Evolutionary conservation across 2,329 filamentous ascomycete genomes (phyloP).

Genomic region (Colletotrichum echinochloae): DNA sequence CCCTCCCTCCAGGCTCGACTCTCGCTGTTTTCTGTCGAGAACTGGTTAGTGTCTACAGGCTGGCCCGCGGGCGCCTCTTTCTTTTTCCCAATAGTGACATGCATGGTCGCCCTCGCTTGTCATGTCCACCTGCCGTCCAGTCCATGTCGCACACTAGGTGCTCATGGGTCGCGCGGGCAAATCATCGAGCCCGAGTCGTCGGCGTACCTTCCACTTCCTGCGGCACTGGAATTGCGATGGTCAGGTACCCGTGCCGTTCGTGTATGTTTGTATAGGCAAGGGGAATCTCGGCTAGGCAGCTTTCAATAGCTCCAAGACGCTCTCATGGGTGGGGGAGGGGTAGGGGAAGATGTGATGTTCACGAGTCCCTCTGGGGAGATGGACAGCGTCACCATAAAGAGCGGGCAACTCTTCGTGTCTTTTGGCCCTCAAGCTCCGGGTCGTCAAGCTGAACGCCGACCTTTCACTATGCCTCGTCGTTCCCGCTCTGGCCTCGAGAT

Average conservation of each 20-base stretch:
- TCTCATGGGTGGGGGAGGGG: not conserved
- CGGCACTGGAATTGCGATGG: conserved; percentile 7
- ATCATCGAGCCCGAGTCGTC: conserved; percentile 19
- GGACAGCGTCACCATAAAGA: conserved; percentile 1
- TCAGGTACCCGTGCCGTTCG: conserved; percentile 21
- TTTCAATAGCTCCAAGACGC: conserved; percentile 8
- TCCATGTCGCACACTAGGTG: conserved; percentile 14
- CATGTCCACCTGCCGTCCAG: conserved; percentile 1
- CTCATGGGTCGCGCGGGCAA: conserved; percentile 12
- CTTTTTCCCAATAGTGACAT: conserved; percentile 8
- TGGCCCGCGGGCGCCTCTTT: not conserved
- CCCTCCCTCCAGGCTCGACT: not conserved
- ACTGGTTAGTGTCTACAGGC: not conserved
- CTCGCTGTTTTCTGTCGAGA: not conserved
- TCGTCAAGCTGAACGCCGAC: not conserved
- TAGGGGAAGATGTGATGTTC: not conserved
- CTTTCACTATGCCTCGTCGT: conserved; percentile 26
- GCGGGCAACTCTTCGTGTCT: not conserved
- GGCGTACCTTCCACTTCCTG: conserved; percentile 31
- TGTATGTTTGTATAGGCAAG: conserved; percentile 5
- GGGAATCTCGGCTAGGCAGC: conserved; percentile 1
- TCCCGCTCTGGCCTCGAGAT: conserved; percentile 26
- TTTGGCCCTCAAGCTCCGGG: not conserved
- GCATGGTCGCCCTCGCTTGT: not conserved
- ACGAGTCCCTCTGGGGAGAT: not conserved